Evolutionary conservation across 1,284 basidiomycete species (phyloP).

Genomic region (Leccinum subatratum): DNA sequence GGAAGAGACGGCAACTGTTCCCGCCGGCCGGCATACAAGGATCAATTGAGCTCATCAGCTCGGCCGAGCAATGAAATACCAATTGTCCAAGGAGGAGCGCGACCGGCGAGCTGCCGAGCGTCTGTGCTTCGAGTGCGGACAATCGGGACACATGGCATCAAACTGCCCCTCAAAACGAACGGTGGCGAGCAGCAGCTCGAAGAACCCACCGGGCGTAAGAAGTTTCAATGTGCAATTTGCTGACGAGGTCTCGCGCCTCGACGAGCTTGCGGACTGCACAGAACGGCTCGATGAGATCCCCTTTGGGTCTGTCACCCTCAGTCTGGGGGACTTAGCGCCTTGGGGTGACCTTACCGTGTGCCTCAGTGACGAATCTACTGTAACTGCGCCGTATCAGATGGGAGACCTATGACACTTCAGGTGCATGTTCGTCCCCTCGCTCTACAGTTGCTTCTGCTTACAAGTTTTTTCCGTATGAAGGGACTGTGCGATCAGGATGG

Average conservation of each 20-base stretch:
- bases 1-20: too few relatives aligned
- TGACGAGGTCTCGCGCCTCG: background rate
- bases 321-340: too few relatives aligned
- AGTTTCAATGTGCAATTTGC: background rate
- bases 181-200: background rate
- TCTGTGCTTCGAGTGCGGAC: background rate
- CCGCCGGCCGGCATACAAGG: too few relatives aligned
- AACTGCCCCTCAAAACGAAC: background rate
- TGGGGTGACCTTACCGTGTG: too few relatives aligned
- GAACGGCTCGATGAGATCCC: background rate
- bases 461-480: too few relatives aligned
- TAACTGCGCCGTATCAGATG: background rate
- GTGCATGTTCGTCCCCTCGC: too few relatives aligned
- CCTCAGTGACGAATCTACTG: too few relatives aligned
- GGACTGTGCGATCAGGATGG: too few relatives aligned
- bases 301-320: too few relatives aligned
- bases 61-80: background rate
- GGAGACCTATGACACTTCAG: too few relatives aligned
- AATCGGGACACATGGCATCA: background rate
- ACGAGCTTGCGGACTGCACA: background rate
- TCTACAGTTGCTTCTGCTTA: too few relatives aligned
- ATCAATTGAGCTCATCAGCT: too few relatives aligned
- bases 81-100: background rate
- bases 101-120: background rate
- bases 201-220: background rate